Conservation (phyloP, 2,329 filamentous ascomycete genomes). For the Claviceps sp. region DNA sequence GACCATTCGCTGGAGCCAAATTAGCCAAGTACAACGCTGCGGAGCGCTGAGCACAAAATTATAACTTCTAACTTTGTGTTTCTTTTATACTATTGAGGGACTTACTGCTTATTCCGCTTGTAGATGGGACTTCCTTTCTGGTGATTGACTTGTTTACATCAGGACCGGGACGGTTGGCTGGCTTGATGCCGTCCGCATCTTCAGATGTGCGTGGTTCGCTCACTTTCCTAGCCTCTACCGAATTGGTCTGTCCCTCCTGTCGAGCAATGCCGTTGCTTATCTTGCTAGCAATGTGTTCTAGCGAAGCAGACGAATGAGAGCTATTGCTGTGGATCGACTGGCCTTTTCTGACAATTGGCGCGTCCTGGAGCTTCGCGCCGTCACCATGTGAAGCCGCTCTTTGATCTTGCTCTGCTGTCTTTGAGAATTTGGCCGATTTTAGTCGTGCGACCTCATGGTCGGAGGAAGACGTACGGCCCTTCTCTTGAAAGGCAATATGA, state of each 20-base stretch:
- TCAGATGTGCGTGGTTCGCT: slow-evolving; percentile 42
- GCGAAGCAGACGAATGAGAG: slow-evolving; percentile 27
- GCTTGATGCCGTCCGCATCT: slow-evolving; percentile 33
- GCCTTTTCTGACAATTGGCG: slow-evolving; percentile 50
- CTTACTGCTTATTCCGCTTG: slow-evolving; percentile 28
- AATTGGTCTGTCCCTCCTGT: slow-evolving; percentile 12
- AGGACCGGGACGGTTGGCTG: slow-evolving; percentile 24
- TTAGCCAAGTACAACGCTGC: neutral
- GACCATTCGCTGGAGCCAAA: slow-evolving; percentile 1
- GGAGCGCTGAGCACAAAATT: neutral
- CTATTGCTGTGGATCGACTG: slow-evolving; percentile 27
- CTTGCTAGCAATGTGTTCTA: slow-evolving; percentile 22
- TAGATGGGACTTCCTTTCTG: slow-evolving; percentile 49
- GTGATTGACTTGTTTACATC: slow-evolving; percentile 37
- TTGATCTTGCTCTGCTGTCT: slow-evolving; percentile 18
- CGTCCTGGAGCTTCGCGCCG: slow-evolving; percentile 68
- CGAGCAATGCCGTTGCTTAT: slow-evolving; percentile 20
- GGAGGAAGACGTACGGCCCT: slow-evolving; percentile 47
- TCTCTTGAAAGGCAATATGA: slow-evolving; percentile 89
- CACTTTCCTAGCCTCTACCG: slow-evolving; percentile 21
- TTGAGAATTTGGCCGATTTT: slow-evolving; percentile 37
- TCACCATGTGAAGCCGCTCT: slow-evolving; percentile 21
- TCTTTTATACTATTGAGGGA: neutral
- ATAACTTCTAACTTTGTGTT: neutral
- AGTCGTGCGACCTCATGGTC: slow-evolving; percentile 42